These are phyloP conservation scores for Paraurostyla sp. DNA, from an alignment of 73 alveolate species.

Conservation along the genomic window DNA sequence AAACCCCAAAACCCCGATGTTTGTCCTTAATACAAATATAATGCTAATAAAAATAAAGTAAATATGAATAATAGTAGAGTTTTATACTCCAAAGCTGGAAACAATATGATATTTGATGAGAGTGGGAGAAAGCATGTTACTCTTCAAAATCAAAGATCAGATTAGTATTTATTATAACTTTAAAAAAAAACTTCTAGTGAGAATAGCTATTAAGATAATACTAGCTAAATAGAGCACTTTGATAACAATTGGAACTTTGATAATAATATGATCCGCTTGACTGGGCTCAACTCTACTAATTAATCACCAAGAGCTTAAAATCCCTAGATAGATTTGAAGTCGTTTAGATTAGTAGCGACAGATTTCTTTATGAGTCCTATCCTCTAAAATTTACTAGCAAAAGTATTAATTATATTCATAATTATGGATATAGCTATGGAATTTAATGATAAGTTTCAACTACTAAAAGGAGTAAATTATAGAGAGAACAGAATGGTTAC, in stretches of 20 bases:
- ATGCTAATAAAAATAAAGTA: neutral
- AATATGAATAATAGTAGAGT: neutral
- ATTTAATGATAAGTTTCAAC: conserved; percentile 42
- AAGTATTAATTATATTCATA: neutral
- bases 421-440: conserved; percentile 28
- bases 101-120: neutral
- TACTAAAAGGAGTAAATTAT: neutral
- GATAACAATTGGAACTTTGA: too few relatives aligned
- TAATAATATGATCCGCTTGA: too few relatives aligned
- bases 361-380: conserved; percentile 54
- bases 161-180: neutral
- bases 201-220: too few relatives aligned
- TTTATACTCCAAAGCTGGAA: neutral
- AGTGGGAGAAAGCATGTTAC: too few relatives aligned
- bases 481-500: conserved; percentile 16
- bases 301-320: neutral
- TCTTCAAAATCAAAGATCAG: too few relatives aligned
- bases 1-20: too few relatives aligned
- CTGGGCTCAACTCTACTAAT: too few relatives aligned
- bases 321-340: conserved; percentile 1
- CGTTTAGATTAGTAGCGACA: conserved; percentile 36
- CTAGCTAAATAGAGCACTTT: too few relatives aligned
- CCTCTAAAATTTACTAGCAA: conserved; percentile 17
- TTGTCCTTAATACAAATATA: too few relatives aligned
- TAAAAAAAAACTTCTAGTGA: too few relatives aligned